Evolutionary conservation across 1,284 basidiomycete species (phyloP).

Genomic region (Calocybe gambosa): DNA sequence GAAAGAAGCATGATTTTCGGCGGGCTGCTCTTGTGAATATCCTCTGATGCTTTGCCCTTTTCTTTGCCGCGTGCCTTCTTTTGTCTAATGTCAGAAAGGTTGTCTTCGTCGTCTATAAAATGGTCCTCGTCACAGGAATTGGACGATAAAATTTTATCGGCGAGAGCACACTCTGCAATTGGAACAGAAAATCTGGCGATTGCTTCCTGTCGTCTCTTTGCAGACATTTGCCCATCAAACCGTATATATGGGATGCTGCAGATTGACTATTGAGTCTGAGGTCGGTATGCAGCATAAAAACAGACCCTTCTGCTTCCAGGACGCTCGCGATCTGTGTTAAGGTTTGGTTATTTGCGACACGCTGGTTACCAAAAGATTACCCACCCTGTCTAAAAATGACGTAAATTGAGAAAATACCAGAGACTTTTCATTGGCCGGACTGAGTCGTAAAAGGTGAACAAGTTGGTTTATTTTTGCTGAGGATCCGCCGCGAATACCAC

Average conservation of each 20-base stretch:
- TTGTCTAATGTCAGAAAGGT: slow-evolving; percentile 24
- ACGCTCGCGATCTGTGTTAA: slow-evolving; percentile 57
- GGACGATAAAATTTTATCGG: slow-evolving; percentile 28
- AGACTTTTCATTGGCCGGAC: slow-evolving; percentile 67
- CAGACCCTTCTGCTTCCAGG: slow-evolving; percentile 59
- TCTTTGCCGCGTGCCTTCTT: slow-evolving; percentile 28
- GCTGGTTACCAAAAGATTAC: slow-evolving; percentile 3
- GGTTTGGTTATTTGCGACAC: slow-evolving; percentile 3
- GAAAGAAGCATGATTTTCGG: slow-evolving; percentile 85
- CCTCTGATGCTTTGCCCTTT: slow-evolving; percentile 22
- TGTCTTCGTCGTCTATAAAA: slow-evolving; percentile 29
- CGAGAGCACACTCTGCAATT: slow-evolving; percentile 22
- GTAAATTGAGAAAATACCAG: slow-evolving; percentile 86
- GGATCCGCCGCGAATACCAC: slow-evolving; percentile 41
- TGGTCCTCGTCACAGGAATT: slow-evolving; percentile 28
- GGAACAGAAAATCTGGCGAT: slow-evolving; percentile 71
- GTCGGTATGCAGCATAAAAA: slow-evolving; percentile 4
- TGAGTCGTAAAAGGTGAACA: slow-evolving; percentile 63
- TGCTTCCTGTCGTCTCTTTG: slow-evolving; percentile 70
- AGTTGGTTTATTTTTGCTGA: slow-evolving; percentile 84
- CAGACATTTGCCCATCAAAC: slow-evolving; percentile 81
- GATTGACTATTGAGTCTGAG: not conserved
- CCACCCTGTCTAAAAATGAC: slow-evolving; percentile 72
- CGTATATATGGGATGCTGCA: slow-evolving; percentile 67
- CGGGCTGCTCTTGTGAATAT: slow-evolving; percentile 31